These are phyloP conservation scores for Boletus tomentosulus DNA, from an alignment of 768 basidiomycete genomes.

Conservation along the genomic window DNA sequence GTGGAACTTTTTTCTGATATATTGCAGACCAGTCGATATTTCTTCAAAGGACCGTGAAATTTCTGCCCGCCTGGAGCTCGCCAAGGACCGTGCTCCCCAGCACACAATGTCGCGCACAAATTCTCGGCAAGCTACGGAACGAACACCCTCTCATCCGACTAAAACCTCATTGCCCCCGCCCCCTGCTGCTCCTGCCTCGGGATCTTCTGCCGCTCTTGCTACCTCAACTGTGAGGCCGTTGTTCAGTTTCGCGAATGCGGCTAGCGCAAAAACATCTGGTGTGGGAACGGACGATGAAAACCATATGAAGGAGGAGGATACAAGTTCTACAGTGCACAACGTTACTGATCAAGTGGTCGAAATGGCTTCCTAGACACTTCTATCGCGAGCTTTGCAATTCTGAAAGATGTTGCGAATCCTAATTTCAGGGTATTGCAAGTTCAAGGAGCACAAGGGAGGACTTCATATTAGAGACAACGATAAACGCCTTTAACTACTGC, in stretches of 20 bases:
- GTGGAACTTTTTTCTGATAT: too few relatives aligned
- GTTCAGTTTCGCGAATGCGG: slow-evolving; percentile 81
- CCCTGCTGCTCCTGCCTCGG: slow-evolving; percentile 8
- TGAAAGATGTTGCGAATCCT: neutral
- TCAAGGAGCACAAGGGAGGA: neutral
- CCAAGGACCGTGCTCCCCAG: slow-evolving; percentile 32
- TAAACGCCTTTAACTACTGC: slow-evolving; percentile 9
- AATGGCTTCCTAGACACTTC: slow-evolving; percentile 10
- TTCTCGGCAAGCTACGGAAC: slow-evolving; percentile 45
- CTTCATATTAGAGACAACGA: neutral
- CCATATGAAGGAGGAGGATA: slow-evolving; percentile 1
- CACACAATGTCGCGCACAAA: slow-evolving; percentile 49
- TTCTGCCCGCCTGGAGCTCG: slow-evolving; percentile 52
- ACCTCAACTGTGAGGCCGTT: slow-evolving; percentile 57
- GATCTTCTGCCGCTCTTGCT: slow-evolving; percentile 28
- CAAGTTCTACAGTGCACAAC: slow-evolving; percentile 2
- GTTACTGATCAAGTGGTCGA: slow-evolving; percentile 16
- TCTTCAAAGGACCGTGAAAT: slow-evolving; percentile 72
- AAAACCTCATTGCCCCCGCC: slow-evolving; percentile 33
- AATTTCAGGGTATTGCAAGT: slow-evolving; percentile 1
- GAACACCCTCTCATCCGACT: slow-evolving; percentile 29
- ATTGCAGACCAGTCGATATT: slow-evolving; percentile 78
- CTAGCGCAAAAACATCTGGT: slow-evolving; percentile 34
- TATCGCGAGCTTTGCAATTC: slow-evolving; percentile 6
- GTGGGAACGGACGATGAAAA: slow-evolving; percentile 15